Percentiles rank a stretch among this genome's conserved stretches.
These are phyloP conservation scores for Suhomyces coccinellae DNA, from an alignment of 1,139 yeast species.

Conservation along the genomic window DNA sequence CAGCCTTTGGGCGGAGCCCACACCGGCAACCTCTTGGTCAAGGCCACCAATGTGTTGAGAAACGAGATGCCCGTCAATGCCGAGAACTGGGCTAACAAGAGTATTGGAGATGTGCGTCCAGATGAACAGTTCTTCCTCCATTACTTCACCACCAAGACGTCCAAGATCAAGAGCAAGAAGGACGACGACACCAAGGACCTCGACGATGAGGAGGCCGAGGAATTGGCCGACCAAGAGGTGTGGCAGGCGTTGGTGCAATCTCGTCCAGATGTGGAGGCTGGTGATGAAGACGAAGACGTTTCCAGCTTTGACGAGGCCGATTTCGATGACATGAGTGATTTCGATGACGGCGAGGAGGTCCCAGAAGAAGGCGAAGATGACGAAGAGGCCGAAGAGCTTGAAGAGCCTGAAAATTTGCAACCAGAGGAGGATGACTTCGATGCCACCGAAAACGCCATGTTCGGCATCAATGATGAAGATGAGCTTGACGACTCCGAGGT, in stretches of 20 bases:
- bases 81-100: slow-evolving; percentile 76
- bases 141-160: slow-evolving; percentile 69
- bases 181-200: slow-evolving; percentile 20
- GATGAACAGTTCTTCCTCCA: slow-evolving; percentile 90
- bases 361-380: slow-evolving; percentile 27
- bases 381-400: slow-evolving; percentile 18
- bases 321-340: slow-evolving; percentile 33
- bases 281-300: slow-evolving; percentile 45
- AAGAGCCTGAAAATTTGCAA: slow-evolving; percentile 22
- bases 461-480: slow-evolving; percentile 37
- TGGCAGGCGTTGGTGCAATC: slow-evolving; percentile 90
- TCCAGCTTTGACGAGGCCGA: slow-evolving; percentile 55
- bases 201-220: slow-evolving; percentile 45
- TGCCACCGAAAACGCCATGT: slow-evolving; percentile 27
- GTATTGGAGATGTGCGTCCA: slow-evolving; percentile 68
- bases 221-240: slow-evolving; percentile 73
- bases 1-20: slow-evolving; percentile 94
- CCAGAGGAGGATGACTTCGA: slow-evolving; percentile 19
- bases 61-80: slow-evolving; percentile 70
- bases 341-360: slow-evolving; percentile 24
- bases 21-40: slow-evolving; percentile 74
- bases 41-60: slow-evolving; percentile 52
- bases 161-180: slow-evolving; percentile 41
- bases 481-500: slow-evolving; percentile 41
- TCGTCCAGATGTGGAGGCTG: slow-evolving; percentile 74